These are phyloP conservation scores for Pyrus hybrid DNA, from an alignment of 331 rosid species.

Conservation along the genomic window DNA sequence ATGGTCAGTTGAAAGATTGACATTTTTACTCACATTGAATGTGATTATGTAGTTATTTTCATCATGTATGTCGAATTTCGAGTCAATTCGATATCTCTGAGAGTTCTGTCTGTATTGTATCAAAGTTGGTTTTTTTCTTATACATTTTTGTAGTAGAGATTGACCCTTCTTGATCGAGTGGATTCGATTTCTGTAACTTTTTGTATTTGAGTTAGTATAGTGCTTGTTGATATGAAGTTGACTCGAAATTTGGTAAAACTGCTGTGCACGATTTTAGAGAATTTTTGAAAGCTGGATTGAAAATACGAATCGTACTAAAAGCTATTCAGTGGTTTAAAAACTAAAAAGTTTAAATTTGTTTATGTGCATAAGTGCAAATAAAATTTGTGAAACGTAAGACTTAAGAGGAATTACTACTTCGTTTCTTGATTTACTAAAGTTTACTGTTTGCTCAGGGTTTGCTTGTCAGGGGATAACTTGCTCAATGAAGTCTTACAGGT, in stretches of 20 bases:
- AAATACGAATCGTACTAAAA: background rate
- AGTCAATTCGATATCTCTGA: too few species aligned
- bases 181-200: too few species aligned
- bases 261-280: background rate
- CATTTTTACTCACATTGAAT: background rate
- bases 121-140: too few species aligned
- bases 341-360: background rate
- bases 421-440: background rate
- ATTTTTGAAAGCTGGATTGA: background rate
- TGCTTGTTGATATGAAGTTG: background rate
- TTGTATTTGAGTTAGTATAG: background rate
- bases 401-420: background rate
- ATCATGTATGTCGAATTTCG: background rate
- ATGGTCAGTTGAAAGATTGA: background rate
- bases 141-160: too few species aligned
- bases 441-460: conserved; percentile 23
- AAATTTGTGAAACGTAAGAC: background rate
- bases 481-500: conserved; percentile 66
- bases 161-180: too few species aligned
- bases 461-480: conserved; percentile 29
- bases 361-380: background rate
- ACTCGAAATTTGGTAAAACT: background rate
- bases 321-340: background rate
- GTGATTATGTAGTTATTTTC: background rate
- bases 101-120: too few species aligned